Evolutionary conservation across 2,329 filamentous ascomycete species (phyloP).

Genomic region (Arthroderma sp.): DNA sequence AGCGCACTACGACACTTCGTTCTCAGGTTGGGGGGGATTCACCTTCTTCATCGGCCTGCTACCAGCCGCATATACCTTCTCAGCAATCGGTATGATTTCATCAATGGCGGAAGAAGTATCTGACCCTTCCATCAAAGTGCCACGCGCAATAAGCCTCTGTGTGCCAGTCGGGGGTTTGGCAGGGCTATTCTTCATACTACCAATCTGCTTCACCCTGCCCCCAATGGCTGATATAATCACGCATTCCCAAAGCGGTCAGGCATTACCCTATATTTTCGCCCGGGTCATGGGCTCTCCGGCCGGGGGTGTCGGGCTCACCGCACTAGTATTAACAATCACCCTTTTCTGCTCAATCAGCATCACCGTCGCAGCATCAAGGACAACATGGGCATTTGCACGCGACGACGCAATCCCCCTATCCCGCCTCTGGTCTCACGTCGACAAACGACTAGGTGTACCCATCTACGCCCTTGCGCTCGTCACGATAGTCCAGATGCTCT

Average conservation of each 20-base stretch:
- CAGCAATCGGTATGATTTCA: constrained; percentile 49
- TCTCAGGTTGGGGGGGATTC: constrained; percentile 34
- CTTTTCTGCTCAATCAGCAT: constrained; percentile 40
- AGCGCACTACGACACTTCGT: constrained; percentile 6
- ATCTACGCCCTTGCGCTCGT: constrained; percentile 31
- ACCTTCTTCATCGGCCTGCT: constrained; percentile 51
- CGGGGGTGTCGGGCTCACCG: constrained; percentile 20
- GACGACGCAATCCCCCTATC: constrained; percentile 33
- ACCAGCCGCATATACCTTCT: constrained; percentile 46
- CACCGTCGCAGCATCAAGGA: constrained; percentile 37
- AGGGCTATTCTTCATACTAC: constrained; percentile 32
- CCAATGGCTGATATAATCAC: constrained; percentile 24
- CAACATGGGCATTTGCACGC: constrained; percentile 35
- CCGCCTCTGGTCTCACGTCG: constrained; percentile 23
- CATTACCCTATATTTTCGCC: constrained; percentile 38
- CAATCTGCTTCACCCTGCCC: constrained; percentile 9
- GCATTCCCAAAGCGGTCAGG: constrained; percentile 34
- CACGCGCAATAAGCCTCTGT: constrained; percentile 32
- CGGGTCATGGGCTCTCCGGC: constrained; percentile 6
- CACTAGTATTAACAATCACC: constrained; percentile 37
- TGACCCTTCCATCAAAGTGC: constrained; percentile 40
- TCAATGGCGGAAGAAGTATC: constrained; percentile 50
- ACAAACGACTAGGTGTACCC: constrained; percentile 26
- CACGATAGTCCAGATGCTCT: constrained; percentile 36
- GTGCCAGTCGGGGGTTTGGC: constrained; percentile 37